Conservation (phyloP, 78 protist species). For the Blattamonas nauphoetae region DNA sequence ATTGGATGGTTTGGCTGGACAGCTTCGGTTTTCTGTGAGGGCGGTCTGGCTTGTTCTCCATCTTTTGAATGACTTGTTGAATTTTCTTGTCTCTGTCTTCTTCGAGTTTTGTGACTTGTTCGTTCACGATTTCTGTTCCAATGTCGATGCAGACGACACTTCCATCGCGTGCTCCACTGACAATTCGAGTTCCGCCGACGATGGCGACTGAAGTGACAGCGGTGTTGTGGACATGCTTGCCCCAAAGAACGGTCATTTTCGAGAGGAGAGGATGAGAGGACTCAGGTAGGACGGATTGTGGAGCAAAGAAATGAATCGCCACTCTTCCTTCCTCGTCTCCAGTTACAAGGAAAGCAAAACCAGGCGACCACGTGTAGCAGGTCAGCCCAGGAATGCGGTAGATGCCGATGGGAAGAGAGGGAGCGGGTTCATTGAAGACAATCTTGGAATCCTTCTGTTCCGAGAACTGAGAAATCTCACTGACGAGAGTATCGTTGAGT, state of each 20-base stretch:
- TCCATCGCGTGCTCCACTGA: background rate
- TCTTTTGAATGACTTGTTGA: too few species aligned
- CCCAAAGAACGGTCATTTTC: background rate
- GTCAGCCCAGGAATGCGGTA: conserved; percentile 9
- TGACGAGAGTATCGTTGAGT: background rate
- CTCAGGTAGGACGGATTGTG: background rate
- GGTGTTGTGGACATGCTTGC: background rate
- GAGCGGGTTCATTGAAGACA: background rate
- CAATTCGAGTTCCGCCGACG: background rate
- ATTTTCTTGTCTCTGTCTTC: too few species aligned
- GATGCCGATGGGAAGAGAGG: background rate
- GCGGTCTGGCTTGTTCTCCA: too few species aligned
- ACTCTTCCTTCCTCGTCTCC: conserved; percentile 1
- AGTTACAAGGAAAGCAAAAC: background rate
- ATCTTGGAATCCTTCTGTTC: background rate
- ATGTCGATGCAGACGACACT: background rate
- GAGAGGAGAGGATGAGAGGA: background rate
- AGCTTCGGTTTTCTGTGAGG: too few species aligned
- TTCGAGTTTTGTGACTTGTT: too few species aligned
- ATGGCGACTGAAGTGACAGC: conserved; percentile 4
- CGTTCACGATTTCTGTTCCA: too few species aligned
- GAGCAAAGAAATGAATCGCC: background rate
- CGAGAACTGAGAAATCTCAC: background rate
- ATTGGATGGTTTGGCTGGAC: too few species aligned
- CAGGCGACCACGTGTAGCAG: background rate